A percentile compares a stretch with the other conserved stretches of the same genome.
phyloP scores from a whole-genome alignment of 2,329 filamentous ascomycete genomes.

The Aspergillus phoenicis region DNA sequence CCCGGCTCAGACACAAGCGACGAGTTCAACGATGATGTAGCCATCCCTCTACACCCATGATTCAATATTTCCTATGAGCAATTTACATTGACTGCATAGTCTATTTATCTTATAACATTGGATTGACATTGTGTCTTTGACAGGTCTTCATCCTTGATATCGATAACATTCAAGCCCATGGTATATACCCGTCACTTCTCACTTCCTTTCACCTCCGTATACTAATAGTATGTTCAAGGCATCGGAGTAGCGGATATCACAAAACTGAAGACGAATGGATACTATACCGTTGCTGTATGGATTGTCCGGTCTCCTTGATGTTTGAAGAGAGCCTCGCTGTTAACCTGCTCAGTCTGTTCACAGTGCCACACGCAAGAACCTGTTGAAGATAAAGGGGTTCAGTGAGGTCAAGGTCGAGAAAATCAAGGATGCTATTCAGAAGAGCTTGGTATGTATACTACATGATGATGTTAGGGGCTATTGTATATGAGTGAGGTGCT shows the following conservation, averaged over 20 bases:
- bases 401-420: constrained; percentile 72
- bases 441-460: constrained; percentile 54
- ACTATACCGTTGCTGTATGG: constrained; percentile 63
- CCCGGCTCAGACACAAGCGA: constrained; percentile 57
- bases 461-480: not conserved
- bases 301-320: constrained; percentile 18
- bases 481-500: not conserved
- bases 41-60: not conserved
- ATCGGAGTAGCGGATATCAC: constrained; percentile 67
- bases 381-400: constrained; percentile 70
- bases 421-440: constrained; percentile 67
- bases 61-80: not conserved
- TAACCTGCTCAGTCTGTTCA: constrained; percentile 56
- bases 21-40: constrained; percentile 55
- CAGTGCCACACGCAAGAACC: constrained; percentile 59
- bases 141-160: constrained; percentile 66
- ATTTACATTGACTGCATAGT: not conserved
- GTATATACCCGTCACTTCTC: constrained; percentile 34
- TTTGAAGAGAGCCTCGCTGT: not conserved
- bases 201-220: not conserved
- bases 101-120: not conserved
- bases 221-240: constrained; percentile 40
- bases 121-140: constrained; percentile 23
- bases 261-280: constrained; percentile 65
- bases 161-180: constrained; percentile 67